Base-by-base conservation (phyloP, 2,329 filamentous ascomycete genomes). In the Triangularia setosa region DNA sequence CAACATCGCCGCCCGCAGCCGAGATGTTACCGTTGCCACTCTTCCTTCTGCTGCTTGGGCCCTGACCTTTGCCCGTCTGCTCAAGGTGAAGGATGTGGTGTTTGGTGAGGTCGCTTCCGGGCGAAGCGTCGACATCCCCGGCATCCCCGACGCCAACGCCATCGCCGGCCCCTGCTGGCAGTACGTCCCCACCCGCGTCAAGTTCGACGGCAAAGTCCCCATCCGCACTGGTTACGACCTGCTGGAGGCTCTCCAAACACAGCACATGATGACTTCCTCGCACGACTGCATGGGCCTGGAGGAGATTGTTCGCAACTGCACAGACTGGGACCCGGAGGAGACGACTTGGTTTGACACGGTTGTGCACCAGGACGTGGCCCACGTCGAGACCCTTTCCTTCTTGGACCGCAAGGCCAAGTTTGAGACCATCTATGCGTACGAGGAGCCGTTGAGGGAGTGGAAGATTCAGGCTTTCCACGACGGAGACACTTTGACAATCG, bases 31-130 rank as follows among this genome's bases (percentile, higher is more conserved):
- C 1, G 79, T 85, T 11, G 87, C 87, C 1, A 89, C 86, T 0
- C 77, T 90, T 0, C 87, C 87, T n/a, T 88, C 87, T 0, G 86
- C 87, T 0, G 86, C 86, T 0, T 90, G 87, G 87, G 85, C 87
- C 0, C 73, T 89, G 7, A 84, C 83, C 18, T 81, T 90, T 1
- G 83, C 87, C 1, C 83, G 81, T 4, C 80, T 84, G 11, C 79
- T 84, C 0, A 72, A 73, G 1, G 73, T 78, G 16, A 78, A 78
- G 1, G 87, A 90, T 70, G 83, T 90, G 40, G 80, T 86, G 8
- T 90, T 90, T 67, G 87, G 87, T 27, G 84, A 88, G 69, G 87
- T 90, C 0, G 86, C 88, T 52, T 87, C 82, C 64, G 88, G 88
- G 0, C 83, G 88, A 56, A 87, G 86, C 71, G 81, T 84, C 18